Conservation (phyloP, 345 rosid species). For the Pugionium cornutum region DNA sequence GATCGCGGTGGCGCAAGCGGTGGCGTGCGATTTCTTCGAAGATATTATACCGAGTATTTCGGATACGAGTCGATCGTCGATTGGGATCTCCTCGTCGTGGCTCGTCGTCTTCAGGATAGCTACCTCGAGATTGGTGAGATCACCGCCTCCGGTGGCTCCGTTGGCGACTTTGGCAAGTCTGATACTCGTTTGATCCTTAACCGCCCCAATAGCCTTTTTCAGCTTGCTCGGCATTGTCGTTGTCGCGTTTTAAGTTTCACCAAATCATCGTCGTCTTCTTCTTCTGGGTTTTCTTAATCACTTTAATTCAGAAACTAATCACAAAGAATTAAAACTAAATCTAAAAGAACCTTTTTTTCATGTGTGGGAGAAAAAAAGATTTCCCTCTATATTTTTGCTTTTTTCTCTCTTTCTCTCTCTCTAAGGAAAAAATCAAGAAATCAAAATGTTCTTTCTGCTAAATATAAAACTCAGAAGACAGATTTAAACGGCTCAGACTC, state of each 20-base stretch:
- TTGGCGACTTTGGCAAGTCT: constrained; percentile 76
- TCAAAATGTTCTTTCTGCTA: background rate
- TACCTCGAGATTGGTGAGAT: constrained; percentile 54
- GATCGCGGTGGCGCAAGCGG: constrained; percentile 60
- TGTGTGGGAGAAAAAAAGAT: background rate
- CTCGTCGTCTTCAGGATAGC: constrained; percentile 76
- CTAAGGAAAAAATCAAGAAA: background rate
- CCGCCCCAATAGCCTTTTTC: constrained; percentile 78
- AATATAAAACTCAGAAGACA: constrained; percentile 25
- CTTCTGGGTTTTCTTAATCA: background rate
- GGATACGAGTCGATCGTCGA: constrained; percentile 58
- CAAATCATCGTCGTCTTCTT: constrained; percentile 4
- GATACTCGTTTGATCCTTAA: constrained; percentile 91
- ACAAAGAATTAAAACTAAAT: constrained; percentile 1
- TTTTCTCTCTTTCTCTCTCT: constrained; percentile 3
- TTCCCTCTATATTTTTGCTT: background rate
- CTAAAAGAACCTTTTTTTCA: background rate
- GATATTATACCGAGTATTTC: constrained; percentile 59
- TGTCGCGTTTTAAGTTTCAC: background rate
- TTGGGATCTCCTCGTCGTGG: constrained; percentile 65
- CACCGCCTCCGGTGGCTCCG: constrained; percentile 45
- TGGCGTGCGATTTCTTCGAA: constrained; percentile 55
- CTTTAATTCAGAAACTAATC: constrained; percentile 1
- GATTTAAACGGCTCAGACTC: constrained; percentile 26
- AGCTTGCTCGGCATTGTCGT: constrained; percentile 80